Evolutionary conservation across 495 filamentous ascomycete genomes (phyloP).

Genomic region (Podospora bellae-mahoneyi): DNA sequence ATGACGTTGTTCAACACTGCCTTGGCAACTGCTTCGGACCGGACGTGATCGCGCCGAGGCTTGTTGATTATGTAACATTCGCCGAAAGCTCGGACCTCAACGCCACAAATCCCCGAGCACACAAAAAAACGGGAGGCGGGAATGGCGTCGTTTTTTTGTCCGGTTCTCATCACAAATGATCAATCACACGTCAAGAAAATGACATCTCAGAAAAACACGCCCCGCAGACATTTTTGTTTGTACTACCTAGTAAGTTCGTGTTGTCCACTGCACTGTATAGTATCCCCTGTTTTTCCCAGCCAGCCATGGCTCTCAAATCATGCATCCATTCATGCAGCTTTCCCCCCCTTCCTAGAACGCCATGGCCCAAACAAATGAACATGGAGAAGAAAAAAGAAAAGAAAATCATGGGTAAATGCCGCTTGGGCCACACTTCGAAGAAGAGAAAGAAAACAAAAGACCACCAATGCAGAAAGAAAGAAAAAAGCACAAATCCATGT

Average conservation of each 20-base stretch:
- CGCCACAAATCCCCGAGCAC: not conserved
- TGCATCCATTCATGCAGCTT: not conserved
- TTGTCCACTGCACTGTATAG: not conserved
- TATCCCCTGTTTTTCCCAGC: not conserved
- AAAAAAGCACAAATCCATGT: constrained; percentile 1
- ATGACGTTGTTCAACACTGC: constrained; percentile 2
- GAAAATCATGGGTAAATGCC: constrained; percentile 2
- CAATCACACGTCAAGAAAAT: not conserved
- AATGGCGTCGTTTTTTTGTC: not conserved
- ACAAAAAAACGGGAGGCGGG: not conserved
- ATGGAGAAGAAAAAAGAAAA: not conserved
- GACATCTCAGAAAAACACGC: not conserved
- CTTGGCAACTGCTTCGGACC: not conserved
- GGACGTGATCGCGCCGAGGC: not conserved
- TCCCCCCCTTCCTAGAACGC: not conserved
- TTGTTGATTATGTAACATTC: not conserved
- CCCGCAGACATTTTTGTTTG: not conserved
- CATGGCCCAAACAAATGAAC: not conserved
- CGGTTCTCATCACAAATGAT: not conserved
- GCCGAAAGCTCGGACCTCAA: not conserved
- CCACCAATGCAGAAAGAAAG: constrained; percentile 3
- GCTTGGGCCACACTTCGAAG: not conserved
- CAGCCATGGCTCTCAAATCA: not conserved
- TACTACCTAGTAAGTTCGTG: not conserved
- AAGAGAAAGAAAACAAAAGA: constrained; percentile 6